phyloP scores from a whole-genome alignment of 257 asterid genomes.

The Nicotiana noctiflora region DNA sequence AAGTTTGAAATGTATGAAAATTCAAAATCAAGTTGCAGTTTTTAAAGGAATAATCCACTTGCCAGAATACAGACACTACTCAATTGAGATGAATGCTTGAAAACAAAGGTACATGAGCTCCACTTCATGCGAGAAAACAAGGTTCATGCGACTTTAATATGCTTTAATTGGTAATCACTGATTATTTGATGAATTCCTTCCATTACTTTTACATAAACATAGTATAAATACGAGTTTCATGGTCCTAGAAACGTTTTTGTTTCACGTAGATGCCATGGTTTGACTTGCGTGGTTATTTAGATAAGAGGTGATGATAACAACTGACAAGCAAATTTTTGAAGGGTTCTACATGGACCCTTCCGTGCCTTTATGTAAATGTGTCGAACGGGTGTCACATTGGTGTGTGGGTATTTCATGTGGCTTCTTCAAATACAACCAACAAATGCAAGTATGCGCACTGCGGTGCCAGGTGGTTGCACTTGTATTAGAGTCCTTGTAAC shows the following conservation, averaged over 20 bases:
- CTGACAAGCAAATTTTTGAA: too few relatives aligned
- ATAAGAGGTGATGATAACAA: too few relatives aligned
- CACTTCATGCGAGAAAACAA: not conserved
- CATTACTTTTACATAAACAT: not conserved
- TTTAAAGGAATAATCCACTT: not conserved
- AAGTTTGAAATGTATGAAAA: not conserved
- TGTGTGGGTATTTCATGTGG: not conserved
- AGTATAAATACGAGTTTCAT: not conserved
- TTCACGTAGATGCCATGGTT: not conserved
- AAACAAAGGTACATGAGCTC: not conserved
- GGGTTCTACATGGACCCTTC: too few relatives aligned
- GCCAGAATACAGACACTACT: not conserved
- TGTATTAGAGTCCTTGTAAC: not conserved
- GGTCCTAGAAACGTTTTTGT: not conserved
- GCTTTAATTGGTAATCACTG: not conserved
- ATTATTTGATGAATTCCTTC: not conserved
- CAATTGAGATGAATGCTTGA: not conserved
- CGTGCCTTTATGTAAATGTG: not conserved
- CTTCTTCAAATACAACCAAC: not conserved
- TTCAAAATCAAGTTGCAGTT: not conserved
- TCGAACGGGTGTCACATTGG: not conserved
- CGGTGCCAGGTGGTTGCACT: not conserved
- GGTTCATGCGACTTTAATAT: not conserved
- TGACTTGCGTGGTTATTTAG: not conserved
- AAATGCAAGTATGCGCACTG: not conserved